Percentiles rank a stretch among this genome's conserved stretches.
Evolutionary conservation across 78 protist species (phyloP).

Genomic region (Trichosphaerium sp.): DNA sequence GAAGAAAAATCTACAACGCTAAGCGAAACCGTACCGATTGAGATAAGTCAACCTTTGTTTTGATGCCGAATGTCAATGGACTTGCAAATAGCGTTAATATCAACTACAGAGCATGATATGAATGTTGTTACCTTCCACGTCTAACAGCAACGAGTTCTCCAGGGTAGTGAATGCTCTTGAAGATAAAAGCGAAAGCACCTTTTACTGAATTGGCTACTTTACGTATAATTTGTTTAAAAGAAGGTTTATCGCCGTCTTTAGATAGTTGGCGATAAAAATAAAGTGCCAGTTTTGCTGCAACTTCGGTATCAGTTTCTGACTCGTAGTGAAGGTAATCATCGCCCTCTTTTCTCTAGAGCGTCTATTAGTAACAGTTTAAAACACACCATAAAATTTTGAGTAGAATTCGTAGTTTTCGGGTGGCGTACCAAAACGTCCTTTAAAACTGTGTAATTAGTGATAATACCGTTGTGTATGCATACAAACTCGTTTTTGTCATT

Average conservation of each 20-base stretch:
- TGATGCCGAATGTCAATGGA: too few relatives aligned
- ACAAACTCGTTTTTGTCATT: not conserved
- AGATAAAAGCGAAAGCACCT: conserved; percentile 61
- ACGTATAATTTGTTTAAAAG: too few relatives aligned
- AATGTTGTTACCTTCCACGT: not conserved
- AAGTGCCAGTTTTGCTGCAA: conserved; percentile 70
- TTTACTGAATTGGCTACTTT: conserved; percentile 6
- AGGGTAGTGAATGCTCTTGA: conserved; percentile 58
- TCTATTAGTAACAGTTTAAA: too few relatives aligned
- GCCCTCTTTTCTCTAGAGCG: too few relatives aligned
- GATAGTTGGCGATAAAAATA: not conserved
- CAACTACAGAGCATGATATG: conserved; percentile 2
- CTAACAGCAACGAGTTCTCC: conserved; percentile 24
- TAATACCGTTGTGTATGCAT: conserved; percentile 84
- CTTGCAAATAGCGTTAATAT: too few relatives aligned
- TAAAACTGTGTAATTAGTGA: conserved; percentile 55
- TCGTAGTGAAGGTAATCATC: too few relatives aligned
- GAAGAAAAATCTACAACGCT: not conserved
- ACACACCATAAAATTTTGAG: too few relatives aligned
- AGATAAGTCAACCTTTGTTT: not conserved
- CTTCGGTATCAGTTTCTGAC: conserved; percentile 94
- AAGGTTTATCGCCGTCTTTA: too few relatives aligned
- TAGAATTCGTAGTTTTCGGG: too few relatives aligned
- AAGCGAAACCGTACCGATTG: not conserved
- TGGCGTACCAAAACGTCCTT: not conserved